Conservation (phyloP, 2,329 filamentous ascomycete genomes). For the Magnaporthiopsis incrustans region DNA sequence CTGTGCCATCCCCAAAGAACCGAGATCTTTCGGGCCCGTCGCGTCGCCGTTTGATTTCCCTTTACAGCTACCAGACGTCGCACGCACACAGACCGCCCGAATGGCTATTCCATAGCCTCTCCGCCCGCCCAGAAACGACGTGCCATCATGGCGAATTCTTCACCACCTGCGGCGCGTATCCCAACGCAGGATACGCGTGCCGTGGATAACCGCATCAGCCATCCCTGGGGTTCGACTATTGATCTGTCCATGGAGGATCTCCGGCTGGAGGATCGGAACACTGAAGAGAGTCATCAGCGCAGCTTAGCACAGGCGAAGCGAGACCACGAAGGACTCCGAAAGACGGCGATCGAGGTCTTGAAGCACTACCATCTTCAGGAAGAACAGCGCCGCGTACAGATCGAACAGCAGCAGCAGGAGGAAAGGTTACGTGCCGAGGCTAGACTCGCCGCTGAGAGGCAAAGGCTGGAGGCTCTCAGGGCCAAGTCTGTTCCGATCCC, state of each 20-base stretch:
- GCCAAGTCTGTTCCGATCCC: conserved; percentile 21
- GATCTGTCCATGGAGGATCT: conserved; percentile 15
- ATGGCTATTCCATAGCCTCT: not conserved
- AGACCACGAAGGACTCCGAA: conserved; percentile 20
- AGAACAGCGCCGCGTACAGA: conserved; percentile 17
- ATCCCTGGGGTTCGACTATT: conserved; percentile 10
- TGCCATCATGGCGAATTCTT: conserved; percentile 21
- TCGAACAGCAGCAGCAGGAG: conserved; percentile 20
- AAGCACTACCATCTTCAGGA: conserved; percentile 17
- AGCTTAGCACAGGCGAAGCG: conserved; percentile 21
- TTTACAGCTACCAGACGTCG: not conserved
- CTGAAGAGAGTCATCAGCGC: conserved; percentile 22
- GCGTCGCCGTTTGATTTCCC: not conserved
- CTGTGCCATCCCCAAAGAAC: not conserved
- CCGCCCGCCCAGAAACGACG: not conserved
- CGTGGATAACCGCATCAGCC: conserved; percentile 12
- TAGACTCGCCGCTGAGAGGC: conserved; percentile 17
- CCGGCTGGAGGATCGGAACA: conserved; percentile 22
- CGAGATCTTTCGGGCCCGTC: not conserved
- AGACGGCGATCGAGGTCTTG: conserved; percentile 15
- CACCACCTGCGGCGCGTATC: conserved; percentile 15
- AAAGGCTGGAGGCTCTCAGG: conserved; percentile 21
- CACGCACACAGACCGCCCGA: not conserved
- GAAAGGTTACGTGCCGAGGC: conserved; percentile 19
- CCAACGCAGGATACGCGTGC: not conserved